These are phyloP conservation scores for Artemisia argyi DNA, from an alignment of 129 eudicot genomes.

Conservation along the genomic window DNA sequence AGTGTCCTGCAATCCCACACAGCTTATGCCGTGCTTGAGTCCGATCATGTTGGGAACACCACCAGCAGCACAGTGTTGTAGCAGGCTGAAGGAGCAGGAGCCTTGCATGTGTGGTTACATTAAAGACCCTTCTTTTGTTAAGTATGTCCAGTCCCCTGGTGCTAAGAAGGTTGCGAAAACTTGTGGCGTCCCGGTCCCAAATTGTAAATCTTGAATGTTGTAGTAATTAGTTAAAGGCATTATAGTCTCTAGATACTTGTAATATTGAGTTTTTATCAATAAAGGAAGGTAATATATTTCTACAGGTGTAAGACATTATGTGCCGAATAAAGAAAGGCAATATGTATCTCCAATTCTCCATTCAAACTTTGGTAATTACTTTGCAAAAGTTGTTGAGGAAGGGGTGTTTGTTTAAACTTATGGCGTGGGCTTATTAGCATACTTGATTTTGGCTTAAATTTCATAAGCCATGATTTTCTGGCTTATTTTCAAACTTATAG, in stretches of 20 bases:
- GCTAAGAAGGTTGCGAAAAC: conserved; percentile 36
- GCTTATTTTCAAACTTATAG: too few species aligned
- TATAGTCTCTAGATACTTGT: not conserved
- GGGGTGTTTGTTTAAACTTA: too few species aligned
- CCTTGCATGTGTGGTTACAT: conserved; percentile 55
- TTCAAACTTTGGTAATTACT: too few species aligned
- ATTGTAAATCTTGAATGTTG: conserved; percentile 15
- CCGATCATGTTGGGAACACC: conserved; percentile 21
- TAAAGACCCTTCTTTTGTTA: conserved; percentile 35
- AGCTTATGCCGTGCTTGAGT: conserved; percentile 35
- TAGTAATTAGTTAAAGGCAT: not conserved
- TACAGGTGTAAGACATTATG: not conserved
- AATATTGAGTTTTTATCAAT: too few species aligned
- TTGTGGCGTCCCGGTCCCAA: conserved; percentile 37
- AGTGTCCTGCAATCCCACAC: conserved; percentile 33
- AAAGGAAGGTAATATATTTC: not conserved
- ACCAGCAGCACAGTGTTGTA: conserved; percentile 50
- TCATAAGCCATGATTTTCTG: too few species aligned
- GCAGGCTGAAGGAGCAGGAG: conserved; percentile 51
- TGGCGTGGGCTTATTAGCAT: too few species aligned
- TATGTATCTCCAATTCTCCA: too few species aligned
- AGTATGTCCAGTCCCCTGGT: conserved; percentile 45
- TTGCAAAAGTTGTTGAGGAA: too few species aligned
- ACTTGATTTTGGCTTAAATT: too few species aligned
- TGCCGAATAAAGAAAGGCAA: too few species aligned